Conservation (phyloP, 2,329 filamentous ascomycete species). For the Trichoderma lentiforme region DNA sequence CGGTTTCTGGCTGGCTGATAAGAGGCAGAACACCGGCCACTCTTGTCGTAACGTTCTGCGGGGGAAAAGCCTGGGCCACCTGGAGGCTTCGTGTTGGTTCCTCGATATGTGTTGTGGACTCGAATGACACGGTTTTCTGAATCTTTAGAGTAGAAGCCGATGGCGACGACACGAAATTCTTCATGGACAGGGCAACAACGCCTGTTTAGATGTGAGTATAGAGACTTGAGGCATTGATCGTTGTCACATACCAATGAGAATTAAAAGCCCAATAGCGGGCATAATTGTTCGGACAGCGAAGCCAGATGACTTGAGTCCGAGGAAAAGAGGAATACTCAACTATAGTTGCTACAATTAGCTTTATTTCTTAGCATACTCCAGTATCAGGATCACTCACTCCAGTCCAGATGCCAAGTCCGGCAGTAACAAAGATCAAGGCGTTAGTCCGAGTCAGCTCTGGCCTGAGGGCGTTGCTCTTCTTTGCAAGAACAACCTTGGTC, state of each 20-base stretch:
- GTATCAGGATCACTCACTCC: conserved; percentile 40
- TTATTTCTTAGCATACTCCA: not conserved
- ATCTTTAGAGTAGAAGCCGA: not conserved
- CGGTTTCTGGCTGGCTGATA: conserved; percentile 38
- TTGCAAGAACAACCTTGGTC: conserved; percentile 39
- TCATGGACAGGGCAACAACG: conserved; percentile 37
- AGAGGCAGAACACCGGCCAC: conserved; percentile 31
- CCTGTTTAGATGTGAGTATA: conserved; percentile 20
- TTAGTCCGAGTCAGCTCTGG: conserved; percentile 34
- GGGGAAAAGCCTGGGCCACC: conserved; percentile 19
- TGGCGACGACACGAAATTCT: conserved; percentile 17
- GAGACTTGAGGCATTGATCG: too few relatives aligned
- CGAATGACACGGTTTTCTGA: not conserved
- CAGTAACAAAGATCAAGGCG: conserved; percentile 40
- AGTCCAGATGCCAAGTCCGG: conserved; percentile 51
- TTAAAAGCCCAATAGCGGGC: conserved; percentile 48
- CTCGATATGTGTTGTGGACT: not conserved
- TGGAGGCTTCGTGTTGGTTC: not conserved
- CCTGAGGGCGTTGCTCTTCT: conserved; percentile 31
- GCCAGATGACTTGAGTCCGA: conserved; percentile 44
- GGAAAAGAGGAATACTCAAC: conserved; percentile 50
- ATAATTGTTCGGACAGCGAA: conserved; percentile 48
- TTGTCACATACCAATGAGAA: conserved; percentile 44
- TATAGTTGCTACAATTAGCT: conserved; percentile 26
- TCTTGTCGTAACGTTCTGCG: not conserved